A percentile compares a stretch with the other conserved stretches of the same genome.
Conservation (phyloP, 1,139 yeast genomes). For the Pneumocystis oryctolagi region DNA sequence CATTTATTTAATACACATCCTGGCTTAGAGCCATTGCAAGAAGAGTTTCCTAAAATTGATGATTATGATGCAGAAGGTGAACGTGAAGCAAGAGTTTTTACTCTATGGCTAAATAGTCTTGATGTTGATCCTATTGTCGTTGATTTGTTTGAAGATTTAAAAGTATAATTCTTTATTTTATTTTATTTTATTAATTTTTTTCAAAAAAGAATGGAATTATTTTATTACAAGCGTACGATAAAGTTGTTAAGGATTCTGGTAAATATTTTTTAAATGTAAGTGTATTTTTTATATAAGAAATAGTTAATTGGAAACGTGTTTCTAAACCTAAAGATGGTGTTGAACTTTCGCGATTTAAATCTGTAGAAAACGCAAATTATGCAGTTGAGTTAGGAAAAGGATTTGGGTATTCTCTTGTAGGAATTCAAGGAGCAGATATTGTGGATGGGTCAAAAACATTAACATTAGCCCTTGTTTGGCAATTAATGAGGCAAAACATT, state of each 20-base stretch:
- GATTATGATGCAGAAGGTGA: constrained; percentile 99
- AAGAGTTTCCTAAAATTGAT: constrained; percentile 67
- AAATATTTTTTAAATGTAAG: not conserved
- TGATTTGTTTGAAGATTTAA: constrained; percentile 80
- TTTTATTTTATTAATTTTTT: not conserved
- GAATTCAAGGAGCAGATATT: constrained; percentile 95
- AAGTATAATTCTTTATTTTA: constrained; percentile 18
- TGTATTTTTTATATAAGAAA: constrained; percentile 14
- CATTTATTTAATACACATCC: constrained; percentile 93
- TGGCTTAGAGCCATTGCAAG: constrained; percentile 90
- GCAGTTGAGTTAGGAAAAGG: constrained; percentile 93
- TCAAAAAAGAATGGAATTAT: constrained; percentile 54
- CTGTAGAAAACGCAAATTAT: constrained; percentile 88
- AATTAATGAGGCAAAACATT: constrained; percentile 91
- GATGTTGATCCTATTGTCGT: constrained; percentile 94
- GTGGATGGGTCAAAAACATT: constrained; percentile 84
- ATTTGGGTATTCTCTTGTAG: constrained; percentile 81
- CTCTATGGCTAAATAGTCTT: constrained; percentile 89
- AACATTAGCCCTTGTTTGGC: constrained; percentile 96
- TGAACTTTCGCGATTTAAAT: constrained; percentile 79
- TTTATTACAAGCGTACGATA: constrained; percentile 82
- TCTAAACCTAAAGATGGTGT: constrained; percentile 67
- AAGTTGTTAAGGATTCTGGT: constrained; percentile 40
- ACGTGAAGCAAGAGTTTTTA: constrained; percentile 96
- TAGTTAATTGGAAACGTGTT: constrained; percentile 64